Evolutionary conservation across 257 asterid genomes (phyloP).

Genomic region (Verbascum thapsus): DNA sequence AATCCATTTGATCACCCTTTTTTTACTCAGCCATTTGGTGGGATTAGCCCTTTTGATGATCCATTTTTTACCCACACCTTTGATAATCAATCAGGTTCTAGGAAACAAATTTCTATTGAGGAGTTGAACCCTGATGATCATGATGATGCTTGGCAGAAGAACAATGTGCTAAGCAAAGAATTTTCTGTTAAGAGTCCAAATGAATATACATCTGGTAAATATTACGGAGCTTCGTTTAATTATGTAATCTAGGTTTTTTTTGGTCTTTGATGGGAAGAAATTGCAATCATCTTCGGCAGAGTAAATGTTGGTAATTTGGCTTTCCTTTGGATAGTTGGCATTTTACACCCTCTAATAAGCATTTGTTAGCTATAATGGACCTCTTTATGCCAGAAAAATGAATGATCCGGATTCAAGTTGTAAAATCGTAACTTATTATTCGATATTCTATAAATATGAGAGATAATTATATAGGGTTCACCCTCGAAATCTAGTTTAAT

Average conservation of each 20-base stretch:
- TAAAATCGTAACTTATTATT: no score
- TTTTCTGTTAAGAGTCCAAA: conserved; percentile 37
- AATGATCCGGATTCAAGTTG: no score
- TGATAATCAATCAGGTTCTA: conserved; percentile 37
- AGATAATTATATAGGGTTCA: no score
- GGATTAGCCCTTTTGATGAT: conserved; percentile 46
- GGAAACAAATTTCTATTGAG: conserved; percentile 59
- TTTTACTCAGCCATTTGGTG: conserved; percentile 61
- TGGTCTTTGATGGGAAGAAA: neutral
- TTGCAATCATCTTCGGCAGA: neutral
- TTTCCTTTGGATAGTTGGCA: no score
- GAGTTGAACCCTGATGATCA: conserved; percentile 57
- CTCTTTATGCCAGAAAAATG: no score
- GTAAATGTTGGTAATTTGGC: neutral
- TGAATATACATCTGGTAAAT: conserved; percentile 41
- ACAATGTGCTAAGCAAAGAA: conserved; percentile 47
- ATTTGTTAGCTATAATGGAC: no score
- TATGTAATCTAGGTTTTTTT: no score
- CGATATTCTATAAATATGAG: no score
- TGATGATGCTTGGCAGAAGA: conserved; percentile 31
- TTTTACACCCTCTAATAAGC: no score
- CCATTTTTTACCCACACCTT: conserved; percentile 41
- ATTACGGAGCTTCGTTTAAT: neutral
- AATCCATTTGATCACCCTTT: conserved; percentile 79
- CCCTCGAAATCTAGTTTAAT: no score